Evolutionary conservation across 495 filamentous ascomycete species (phyloP).

Genomic region (Aspergillus nanangensis): DNA sequence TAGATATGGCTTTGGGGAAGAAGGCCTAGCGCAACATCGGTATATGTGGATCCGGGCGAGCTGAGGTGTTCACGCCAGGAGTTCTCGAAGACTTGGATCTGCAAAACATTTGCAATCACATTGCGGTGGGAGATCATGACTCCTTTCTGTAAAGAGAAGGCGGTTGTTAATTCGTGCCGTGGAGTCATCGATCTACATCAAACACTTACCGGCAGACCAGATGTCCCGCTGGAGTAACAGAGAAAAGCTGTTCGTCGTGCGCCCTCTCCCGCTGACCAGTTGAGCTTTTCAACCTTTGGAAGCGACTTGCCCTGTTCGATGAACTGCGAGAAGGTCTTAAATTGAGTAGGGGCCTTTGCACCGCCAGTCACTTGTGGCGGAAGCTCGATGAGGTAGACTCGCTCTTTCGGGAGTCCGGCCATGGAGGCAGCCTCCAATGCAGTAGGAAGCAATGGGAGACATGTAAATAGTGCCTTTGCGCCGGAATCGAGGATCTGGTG

Average conservation of each 20-base stretch:
- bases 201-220: slow-evolving; percentile 67
- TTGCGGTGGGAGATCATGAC: slow-evolving; percentile 91
- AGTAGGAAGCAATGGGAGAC: slow-evolving; percentile 64
- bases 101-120: slow-evolving; percentile 79
- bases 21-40: slow-evolving; percentile 65
- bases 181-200: neutral
- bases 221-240: slow-evolving; percentile 88
- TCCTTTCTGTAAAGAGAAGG: slow-evolving; percentile 61
- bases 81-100: slow-evolving; percentile 55
- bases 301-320: slow-evolving; percentile 59
- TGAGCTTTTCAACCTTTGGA: slow-evolving; percentile 58
- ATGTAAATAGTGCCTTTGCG: slow-evolving; percentile 76
- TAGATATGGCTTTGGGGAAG: slow-evolving; percentile 89
- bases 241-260: slow-evolving; percentile 74
- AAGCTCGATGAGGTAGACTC: slow-evolving; percentile 69
- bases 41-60: slow-evolving; percentile 32
- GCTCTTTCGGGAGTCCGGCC: slow-evolving; percentile 63
- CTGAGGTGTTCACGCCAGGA: slow-evolving; percentile 33
- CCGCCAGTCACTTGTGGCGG: slow-evolving; percentile 49
- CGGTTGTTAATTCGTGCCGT: neutral
- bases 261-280: slow-evolving; percentile 71
- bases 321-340: slow-evolving; percentile 69
- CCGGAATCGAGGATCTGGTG: slow-evolving; percentile 75
- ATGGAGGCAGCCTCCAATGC: slow-evolving; percentile 65
- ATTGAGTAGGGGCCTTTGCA: slow-evolving; percentile 42